A percentile compares a stretch with the other conserved stretches of the same genome.
phyloP scores from a whole-genome alignment of 768 basidiomycete species.

The Kwoniella dendrophila region DNA sequence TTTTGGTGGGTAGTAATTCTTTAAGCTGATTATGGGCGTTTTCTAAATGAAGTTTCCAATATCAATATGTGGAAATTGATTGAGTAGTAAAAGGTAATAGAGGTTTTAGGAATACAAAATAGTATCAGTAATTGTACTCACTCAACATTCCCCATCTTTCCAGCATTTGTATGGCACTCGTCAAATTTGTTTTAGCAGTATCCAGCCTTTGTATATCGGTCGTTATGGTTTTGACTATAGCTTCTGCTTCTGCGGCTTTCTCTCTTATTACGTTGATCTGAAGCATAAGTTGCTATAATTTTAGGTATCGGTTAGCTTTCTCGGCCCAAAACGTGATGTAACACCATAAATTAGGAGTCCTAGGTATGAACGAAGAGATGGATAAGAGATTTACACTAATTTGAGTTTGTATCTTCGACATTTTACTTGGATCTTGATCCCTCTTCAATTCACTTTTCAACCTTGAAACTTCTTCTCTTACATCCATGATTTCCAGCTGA shows the following conservation, averaged over 20 bases:
- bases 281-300: conserved; percentile 76
- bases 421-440: conserved; percentile 83
- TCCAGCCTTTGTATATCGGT: conserved; percentile 95
- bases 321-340: background rate
- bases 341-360: background rate
- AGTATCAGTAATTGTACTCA: too few relatives aligned
- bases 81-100: background rate
- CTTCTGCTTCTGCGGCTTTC: conserved; percentile 95
- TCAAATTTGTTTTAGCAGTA: conserved; percentile 88
- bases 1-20: conserved; percentile 72
- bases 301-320: background rate
- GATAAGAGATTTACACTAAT: conserved; percentile 69
- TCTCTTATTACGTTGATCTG: conserved; percentile 96
- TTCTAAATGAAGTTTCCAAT: conserved; percentile 56
- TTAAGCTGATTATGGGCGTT: conserved; percentile 81
- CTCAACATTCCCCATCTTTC: conserved; percentile 93
- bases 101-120: too few relatives aligned
- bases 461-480: conserved; percentile 71
- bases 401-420: conserved; percentile 92
- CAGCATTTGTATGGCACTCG: conserved; percentile 82
- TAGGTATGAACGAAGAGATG: background rate
- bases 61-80: conserved; percentile 1
- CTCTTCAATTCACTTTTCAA: conserved; percentile 69
- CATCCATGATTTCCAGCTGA: conserved; percentile 67
- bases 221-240: conserved; percentile 91